Conservation (phyloP, 164 flowering plant genomes). For the Magnolia kwangsiensis region DNA sequence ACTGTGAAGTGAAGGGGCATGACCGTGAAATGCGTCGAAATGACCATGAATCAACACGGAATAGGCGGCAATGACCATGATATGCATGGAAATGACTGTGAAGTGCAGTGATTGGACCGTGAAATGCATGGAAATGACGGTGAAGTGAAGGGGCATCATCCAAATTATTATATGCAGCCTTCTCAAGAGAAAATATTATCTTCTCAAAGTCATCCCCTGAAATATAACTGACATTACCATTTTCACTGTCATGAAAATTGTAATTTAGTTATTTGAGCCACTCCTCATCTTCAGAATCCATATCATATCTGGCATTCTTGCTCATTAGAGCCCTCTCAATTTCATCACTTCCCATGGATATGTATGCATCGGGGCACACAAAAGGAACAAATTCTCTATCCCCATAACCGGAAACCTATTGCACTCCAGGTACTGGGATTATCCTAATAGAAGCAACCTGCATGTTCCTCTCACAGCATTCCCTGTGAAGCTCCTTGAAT, state of each 20-base stretch:
- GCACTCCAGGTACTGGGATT: slow-evolving; percentile 82
- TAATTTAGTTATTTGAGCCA: slow-evolving; percentile 58
- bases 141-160: too few species aligned
- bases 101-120: too few species aligned
- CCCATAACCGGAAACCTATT: slow-evolving; percentile 41
- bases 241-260: slow-evolving; percentile 18
- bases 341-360: slow-evolving; percentile 51
- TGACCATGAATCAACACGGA: too few species aligned
- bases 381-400: slow-evolving; percentile 27
- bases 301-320: slow-evolving; percentile 59
- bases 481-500: slow-evolving; percentile 75
- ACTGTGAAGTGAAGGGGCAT: too few species aligned
- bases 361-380: slow-evolving; percentile 57
- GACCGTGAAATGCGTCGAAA: too few species aligned
- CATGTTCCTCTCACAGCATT: slow-evolving; percentile 57
- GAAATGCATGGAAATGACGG: too few species aligned
- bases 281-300: slow-evolving; percentile 83
- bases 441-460: slow-evolving; percentile 29
- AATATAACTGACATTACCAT: slow-evolving; percentile 27
- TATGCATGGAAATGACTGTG: too few species aligned
- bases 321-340: slow-evolving; percentile 55
- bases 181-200: slow-evolving; percentile 72
- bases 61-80: too few species aligned
- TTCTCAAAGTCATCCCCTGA: slow-evolving; percentile 64
- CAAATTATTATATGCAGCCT: slow-evolving; percentile 43